Base-by-base conservation (phyloP, 306 rosid genomes). In the Nissolia schottii region DNA sequence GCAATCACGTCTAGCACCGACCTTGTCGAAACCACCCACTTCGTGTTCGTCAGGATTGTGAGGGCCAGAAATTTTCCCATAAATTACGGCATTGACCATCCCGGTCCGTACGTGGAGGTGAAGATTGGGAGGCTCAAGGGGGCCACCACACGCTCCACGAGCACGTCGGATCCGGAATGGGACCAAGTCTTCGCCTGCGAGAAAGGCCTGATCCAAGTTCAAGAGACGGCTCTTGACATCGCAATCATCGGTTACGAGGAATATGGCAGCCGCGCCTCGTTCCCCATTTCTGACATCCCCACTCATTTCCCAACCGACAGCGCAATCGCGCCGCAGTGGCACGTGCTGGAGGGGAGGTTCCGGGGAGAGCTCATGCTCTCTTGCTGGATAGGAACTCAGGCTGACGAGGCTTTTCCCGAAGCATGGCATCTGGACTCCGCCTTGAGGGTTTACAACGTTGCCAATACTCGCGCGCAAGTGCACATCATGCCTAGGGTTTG, bases 311-410 rank as follows among this genome's bases (percentile, higher is more conserved):
- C 84, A 18, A 43, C 51, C 24, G 84, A 80, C 18, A 70, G 81
- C 70, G 43, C 57, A 11, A 41, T 80, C 10, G 77, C 81, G 35
- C 41, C 81, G 1, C 64, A 63, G 22, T 80, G 77, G 84, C 28
- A 51, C 64, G 37, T 7, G 7, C 32, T 80, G 3, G 58, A 32
- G 16, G 81, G 3, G 23, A 53, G 13, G 9, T 3, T 18, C 28
- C 55, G 19, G 22, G 85, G 75, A 67, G 81, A 71, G 49, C 45
- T 84, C 38, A 70, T 81, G 84, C n/a, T 78, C 2, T 68, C 80
- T 31, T 13, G 23, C 61, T 84, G 86, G 88, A 38, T 78, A 5
- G 85, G 88, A 43, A 78, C 71, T 34, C 88, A 81, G 28, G 81
- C 50, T 18, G 84, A 81, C 22, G 81, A 71, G 19, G 70, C 75